Evolutionary conservation across 1,139 yeast species (phyloP), one percentile per base, ranked within the genome.

Genomic region (Nakaseomyces bracarensis): DNA sequence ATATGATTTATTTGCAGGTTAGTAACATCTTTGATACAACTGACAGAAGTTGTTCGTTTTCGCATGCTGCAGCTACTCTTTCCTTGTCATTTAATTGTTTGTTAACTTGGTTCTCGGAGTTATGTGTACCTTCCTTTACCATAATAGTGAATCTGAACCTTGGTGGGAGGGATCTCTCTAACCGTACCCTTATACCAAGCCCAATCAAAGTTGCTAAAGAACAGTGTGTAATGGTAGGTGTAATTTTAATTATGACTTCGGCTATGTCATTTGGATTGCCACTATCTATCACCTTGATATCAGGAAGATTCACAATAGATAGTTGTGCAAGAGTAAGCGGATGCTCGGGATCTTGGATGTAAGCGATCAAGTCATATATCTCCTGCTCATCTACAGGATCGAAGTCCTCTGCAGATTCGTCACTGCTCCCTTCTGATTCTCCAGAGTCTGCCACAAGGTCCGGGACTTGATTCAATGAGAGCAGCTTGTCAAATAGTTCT

Each of bases 171-270:
- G 95, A 77, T 53, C 99, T 68, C 51, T 91, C 96, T 43, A 93
- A 68, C 26, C 99, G 70, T 1, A 93, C 98, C 42, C 97, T 70
- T 43, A 93, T 85, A 0, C 98, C 98, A 29, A 93, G 71, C 0
- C 99, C 99, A 47, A 93, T 91, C 44, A 93, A 74, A 0, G 98
- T 93, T 1, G 98, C 98, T 49, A 93, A 69, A 1, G 96, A 85
- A 58, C 99, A 93, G 60, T 93, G 99, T 1, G 98, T 91, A 53
- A 93, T 91, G 0, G 99, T 93, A 0, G 99, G 99, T 0, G 99
- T 93, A 50, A 93, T 89, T 53, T 75, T 78, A 29, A 93, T 86
- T 19, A 77, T 60, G 0, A 93, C 86, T 49, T 82, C 86, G 0
- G 93, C 83, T 55, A 84, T 75, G 35, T 75, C 75, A 11, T 64